Evolutionary conservation across 495 filamentous ascomycete species (phyloP).

Genomic region (Xylaria sp.): DNA sequence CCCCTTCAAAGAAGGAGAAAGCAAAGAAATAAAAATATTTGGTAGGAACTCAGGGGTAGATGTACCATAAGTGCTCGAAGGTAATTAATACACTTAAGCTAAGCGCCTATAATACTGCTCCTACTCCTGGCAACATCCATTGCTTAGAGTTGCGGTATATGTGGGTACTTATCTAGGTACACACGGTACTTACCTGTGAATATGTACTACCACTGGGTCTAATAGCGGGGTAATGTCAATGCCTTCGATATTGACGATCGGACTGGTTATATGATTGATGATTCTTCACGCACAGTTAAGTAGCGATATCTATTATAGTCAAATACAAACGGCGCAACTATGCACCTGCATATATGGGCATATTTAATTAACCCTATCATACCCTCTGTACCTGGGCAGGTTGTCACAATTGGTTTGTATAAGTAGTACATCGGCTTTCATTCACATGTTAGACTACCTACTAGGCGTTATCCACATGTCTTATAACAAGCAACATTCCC

Average conservation of each 20-base stretch:
- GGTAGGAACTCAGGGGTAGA: neutral
- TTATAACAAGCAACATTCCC: neutral
- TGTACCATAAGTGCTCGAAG: neutral
- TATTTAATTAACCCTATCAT: neutral
- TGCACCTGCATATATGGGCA: neutral
- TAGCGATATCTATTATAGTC: too few species aligned
- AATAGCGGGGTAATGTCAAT: slow-evolving; percentile 18
- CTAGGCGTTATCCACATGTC: neutral
- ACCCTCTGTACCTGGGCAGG: neutral
- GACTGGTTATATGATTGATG: too few species aligned
- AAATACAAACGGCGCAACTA: neutral
- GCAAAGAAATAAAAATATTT: neutral
- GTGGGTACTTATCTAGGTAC: slow-evolving; percentile 1
- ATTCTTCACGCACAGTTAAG: too few species aligned
- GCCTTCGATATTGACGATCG: neutral
- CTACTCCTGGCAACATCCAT: neutral
- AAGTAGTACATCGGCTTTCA: neutral
- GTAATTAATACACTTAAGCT: neutral
- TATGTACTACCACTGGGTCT: too few species aligned
- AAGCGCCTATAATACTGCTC: neutral
- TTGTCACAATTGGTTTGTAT: neutral
- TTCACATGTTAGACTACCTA: neutral
- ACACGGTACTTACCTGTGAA: too few species aligned
- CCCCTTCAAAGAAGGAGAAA: neutral
- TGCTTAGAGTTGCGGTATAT: neutral